Base-by-base conservation (phyloP, 768 basidiomycete genomes). In the Pleurotus salmoneostramineus region DNA sequence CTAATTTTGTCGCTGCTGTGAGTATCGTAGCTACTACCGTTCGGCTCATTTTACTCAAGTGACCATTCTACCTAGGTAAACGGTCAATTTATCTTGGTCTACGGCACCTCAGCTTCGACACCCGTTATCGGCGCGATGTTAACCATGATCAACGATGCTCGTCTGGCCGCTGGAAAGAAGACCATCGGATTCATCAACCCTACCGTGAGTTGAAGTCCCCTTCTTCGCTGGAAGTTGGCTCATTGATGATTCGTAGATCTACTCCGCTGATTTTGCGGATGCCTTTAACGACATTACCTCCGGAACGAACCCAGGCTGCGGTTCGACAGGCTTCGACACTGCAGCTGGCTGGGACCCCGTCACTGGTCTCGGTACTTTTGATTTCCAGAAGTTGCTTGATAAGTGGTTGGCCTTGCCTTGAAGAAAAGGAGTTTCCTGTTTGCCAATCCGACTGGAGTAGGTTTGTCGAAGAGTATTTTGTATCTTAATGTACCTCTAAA, bases 331-430 rank as follows among this genome's bases (percentile, higher is more conserved):
- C 1, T 79, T 68, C 63, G 69, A 67, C 3, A 63, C 71, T 3
- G 63, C 65, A 10, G 57, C 64, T 31, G 75, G 75, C 7, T 77
- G 69, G 69, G 75, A 76, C 61, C 77, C 77, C 27, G 77, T 77
- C 11, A 82, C 81, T n/a, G 82, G 82, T 5, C 65, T 81, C 1
- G 82, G 82, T 5, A 82, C 79, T 4, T 81, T 77, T 0, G 71
- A 65, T 35, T 80, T 80, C 56, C 63, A 62, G 1, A 64, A 56
- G 37, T 59, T 81, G 55, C 61, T 79, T 21, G 64, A 55, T 3
- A 65, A 63, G 40, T 81, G 72, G 76, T 37, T 72, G 8, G 47
- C 58, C 6, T 54, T 65, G n/a, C 59, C 68, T 8, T 72, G 62
- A 68, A 27, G 2, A 27, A 27, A 27, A 27, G 21, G 21, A 27